phyloP scores from a whole-genome alignment of 495 filamentous ascomycete genomes.

The Immersiella caudata region DNA sequence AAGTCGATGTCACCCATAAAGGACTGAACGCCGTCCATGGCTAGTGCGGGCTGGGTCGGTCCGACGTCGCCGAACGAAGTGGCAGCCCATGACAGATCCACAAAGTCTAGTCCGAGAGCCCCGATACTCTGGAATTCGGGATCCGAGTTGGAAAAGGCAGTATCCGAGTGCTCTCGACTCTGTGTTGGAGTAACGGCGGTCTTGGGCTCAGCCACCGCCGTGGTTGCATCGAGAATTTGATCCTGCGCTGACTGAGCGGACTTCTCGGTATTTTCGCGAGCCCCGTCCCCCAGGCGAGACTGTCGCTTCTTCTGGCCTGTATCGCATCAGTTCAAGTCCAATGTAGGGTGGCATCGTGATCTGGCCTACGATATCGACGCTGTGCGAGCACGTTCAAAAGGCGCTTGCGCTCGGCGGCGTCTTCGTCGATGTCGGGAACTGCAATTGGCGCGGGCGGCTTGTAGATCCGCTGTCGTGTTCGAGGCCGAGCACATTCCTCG shows the following conservation, averaged over 20 bases:
- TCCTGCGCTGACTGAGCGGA: neutral
- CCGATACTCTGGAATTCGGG: too few relatives aligned
- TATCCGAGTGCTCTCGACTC: too few relatives aligned
- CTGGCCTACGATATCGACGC: conserved; percentile 50
- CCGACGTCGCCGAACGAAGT: too few relatives aligned
- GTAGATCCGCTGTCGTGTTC: conserved; percentile 30
- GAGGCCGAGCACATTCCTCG: conserved; percentile 12
- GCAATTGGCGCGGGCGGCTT: conserved; percentile 32
- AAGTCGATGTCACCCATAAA: too few relatives aligned
- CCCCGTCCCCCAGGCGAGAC: neutral
- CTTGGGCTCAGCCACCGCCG: neutral
- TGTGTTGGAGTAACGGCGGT: neutral
- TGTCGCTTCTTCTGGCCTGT: conserved; percentile 37
- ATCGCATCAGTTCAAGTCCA: neutral
- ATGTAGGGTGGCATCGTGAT: neutral
- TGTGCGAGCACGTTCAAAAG: conserved; percentile 55
- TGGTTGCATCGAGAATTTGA: neutral
- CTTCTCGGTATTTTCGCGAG: neutral
- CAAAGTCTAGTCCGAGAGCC: too few relatives aligned
- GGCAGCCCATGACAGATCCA: too few relatives aligned
- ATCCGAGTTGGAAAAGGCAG: too few relatives aligned
- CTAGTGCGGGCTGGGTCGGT: too few relatives aligned
- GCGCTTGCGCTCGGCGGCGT: conserved; percentile 51
- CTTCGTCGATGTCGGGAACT: conserved; percentile 39
- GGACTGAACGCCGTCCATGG: too few relatives aligned